Conservation (phyloP, 176 grass and related monocot genomes). For the Avena sativa region DNA sequence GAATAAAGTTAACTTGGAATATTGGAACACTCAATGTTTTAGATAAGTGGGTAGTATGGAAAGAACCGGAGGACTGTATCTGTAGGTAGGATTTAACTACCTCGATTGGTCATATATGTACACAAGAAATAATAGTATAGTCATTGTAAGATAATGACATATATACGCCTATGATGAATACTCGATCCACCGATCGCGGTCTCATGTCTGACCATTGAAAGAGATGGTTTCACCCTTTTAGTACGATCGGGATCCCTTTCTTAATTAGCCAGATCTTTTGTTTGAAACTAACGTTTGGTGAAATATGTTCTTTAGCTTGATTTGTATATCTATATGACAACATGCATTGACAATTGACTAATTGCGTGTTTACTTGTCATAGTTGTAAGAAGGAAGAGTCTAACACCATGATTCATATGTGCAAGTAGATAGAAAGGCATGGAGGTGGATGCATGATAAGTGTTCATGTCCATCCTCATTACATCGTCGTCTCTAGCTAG, state of each 20-base stretch:
- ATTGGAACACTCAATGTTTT: not conserved
- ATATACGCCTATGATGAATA: constrained; percentile 8
- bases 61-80: not conserved
- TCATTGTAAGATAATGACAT: constrained; percentile 33
- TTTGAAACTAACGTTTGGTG: constrained; percentile 2
- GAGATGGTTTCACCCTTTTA: constrained; percentile 4
- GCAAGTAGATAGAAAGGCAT: not conserved
- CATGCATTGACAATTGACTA: not conserved
- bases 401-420: not conserved
- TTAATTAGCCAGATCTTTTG: not conserved
- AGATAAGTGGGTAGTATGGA: not conserved
- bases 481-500: not conserved
- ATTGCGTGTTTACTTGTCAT: no score
- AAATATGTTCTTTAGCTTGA: not conserved
- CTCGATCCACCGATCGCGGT: not conserved
- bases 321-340: not conserved
- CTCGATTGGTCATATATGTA: not conserved
- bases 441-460: constrained; percentile 18
- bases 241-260: not conserved
- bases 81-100: not conserved
- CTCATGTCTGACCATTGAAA: constrained; percentile 1
- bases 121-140: not conserved
- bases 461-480: constrained; percentile 10
- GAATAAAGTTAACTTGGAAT: not conserved
- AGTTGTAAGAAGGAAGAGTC: not conserved